Percentiles rank a stretch among this genome's conserved stretches.
These are phyloP conservation scores for Saxophila tyrrhenica DNA, from an alignment of 495 filamentous ascomycete species.

Conservation along the genomic window DNA sequence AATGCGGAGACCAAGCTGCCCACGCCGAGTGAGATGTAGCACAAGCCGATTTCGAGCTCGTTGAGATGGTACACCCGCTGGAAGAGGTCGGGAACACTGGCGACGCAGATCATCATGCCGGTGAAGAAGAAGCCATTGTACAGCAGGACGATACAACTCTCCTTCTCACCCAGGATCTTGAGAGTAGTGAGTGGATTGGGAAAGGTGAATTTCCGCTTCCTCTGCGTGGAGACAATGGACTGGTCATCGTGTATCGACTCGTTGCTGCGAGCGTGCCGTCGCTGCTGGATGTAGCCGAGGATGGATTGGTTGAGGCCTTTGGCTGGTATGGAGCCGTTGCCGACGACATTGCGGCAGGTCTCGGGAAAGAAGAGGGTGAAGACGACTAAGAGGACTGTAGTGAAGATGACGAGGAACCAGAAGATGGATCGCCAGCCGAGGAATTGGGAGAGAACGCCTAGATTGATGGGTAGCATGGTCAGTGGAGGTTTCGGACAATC, in stretches of 20 bases:
- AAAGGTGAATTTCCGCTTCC: constrained; percentile 15
- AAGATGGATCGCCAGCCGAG: constrained; percentile 63
- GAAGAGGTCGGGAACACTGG: constrained; percentile 22
- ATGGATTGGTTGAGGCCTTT: constrained; percentile 41
- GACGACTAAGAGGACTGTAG: constrained; percentile 29
- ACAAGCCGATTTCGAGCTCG: constrained; percentile 26
- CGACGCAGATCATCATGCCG: constrained; percentile 21
- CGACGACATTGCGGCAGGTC: constrained; percentile 59
- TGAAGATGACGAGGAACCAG: constrained; percentile 51
- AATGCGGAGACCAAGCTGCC: constrained; percentile 23
- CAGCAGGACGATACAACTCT: constrained; percentile 24
- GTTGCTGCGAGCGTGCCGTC: constrained; percentile 7
- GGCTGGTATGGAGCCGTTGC: constrained; percentile 52
- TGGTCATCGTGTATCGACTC: constrained; percentile 2
- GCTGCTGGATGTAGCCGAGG: constrained; percentile 29
- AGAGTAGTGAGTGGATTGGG: constrained; percentile 26
- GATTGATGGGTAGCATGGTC: too few species aligned
- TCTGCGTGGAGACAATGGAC: background rate
- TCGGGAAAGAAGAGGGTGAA: constrained; percentile 51
- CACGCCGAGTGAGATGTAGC: constrained; percentile 25
- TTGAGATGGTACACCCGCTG: constrained; percentile 20
- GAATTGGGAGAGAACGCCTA: constrained; percentile 49
- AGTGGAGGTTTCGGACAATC: too few species aligned
- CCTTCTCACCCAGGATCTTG: constrained; percentile 23
- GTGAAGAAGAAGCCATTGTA: constrained; percentile 27